A percentile compares a stretch with the other conserved stretches of the same genome.
These are phyloP conservation scores for Mycena olivaceomarginata DNA, from an alignment of 768 basidiomycete species.

Conservation along the genomic window DNA sequence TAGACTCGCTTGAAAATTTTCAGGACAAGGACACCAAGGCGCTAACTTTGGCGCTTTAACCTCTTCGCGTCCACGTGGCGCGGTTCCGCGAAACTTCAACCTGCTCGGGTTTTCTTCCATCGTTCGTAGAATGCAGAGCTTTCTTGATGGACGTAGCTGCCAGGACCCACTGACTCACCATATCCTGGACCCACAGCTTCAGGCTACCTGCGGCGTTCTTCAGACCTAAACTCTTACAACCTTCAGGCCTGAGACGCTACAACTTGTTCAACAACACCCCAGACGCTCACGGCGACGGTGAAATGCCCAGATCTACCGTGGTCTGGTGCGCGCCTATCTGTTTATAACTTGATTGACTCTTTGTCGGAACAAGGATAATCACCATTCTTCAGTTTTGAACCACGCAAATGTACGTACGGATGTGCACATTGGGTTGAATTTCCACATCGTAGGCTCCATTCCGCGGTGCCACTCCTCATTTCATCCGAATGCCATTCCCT, in stretches of 20 bases:
- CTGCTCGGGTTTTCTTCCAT: neutral
- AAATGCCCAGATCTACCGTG: neutral
- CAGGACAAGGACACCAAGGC: neutral
- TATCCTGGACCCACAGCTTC: constrained; percentile 7
- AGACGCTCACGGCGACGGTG: neutral
- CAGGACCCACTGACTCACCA: constrained; percentile 17
- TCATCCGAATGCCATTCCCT: constrained; percentile 4
- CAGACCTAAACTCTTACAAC: neutral
- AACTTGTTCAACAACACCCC: neutral
- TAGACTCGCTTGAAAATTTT: neutral
- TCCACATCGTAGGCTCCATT: neutral
- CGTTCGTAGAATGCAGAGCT: constrained; percentile 21
- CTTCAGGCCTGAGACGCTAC: neutral
- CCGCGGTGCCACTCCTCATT: neutral
- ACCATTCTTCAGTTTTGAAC: constrained; percentile 25
- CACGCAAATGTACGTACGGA: constrained; percentile 16
- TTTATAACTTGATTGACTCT: constrained; percentile 11
- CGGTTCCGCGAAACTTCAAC: neutral
- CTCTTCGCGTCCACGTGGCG: constrained; percentile 21
- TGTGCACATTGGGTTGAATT: neutral
- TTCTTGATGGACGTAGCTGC: neutral
- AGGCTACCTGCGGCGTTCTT: neutral
- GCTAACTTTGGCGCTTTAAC: constrained; percentile 13
- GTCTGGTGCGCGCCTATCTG: neutral
- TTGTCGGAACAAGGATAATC: constrained; percentile 6